Evolutionary conservation across 345 rosid species (phyloP).

Genomic region (Camelina laxa): DNA sequence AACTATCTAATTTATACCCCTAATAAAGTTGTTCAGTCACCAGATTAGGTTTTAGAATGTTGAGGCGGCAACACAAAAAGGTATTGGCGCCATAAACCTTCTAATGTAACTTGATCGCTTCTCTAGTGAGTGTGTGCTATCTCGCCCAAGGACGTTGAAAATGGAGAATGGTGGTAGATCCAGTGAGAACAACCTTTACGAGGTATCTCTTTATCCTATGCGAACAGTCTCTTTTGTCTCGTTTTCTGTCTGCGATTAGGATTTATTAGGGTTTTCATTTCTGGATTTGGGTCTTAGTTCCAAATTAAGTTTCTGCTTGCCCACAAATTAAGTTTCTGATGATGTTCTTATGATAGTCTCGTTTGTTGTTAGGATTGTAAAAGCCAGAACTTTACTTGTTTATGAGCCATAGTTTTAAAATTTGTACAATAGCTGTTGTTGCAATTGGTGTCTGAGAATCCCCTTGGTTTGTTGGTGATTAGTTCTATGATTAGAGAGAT

Average conservation of each 20-base stretch:
- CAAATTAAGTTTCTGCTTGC: neutral
- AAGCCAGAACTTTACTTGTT: neutral
- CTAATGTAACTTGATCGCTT: constrained; percentile 3
- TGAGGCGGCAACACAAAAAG: constrained; percentile 32
- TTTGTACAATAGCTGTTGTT: neutral
- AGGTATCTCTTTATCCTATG: constrained; percentile 23
- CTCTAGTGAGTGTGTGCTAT: neutral
- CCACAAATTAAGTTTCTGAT: neutral
- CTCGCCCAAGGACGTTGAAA: neutral
- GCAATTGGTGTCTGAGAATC: constrained; percentile 6
- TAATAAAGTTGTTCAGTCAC: too few relatives aligned
- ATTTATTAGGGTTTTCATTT: constrained; percentile 1
- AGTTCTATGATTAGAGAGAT: neutral
- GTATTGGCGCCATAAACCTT: constrained; percentile 38
- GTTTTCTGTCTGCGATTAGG: neutral
- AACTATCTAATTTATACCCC: neutral
- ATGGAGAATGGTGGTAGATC: constrained; percentile 33
- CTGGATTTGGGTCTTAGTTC: neutral
- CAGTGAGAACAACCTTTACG: constrained; percentile 26
- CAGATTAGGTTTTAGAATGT: neutral
- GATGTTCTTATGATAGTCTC: neutral
- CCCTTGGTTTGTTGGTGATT: neutral
- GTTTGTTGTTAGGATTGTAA: constrained; percentile 12
- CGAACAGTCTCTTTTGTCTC: neutral
- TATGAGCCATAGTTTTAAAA: neutral